Base-by-base conservation (phyloP, 2,329 filamentous ascomycete genomes). In the Hypoxylon sp. region DNA sequence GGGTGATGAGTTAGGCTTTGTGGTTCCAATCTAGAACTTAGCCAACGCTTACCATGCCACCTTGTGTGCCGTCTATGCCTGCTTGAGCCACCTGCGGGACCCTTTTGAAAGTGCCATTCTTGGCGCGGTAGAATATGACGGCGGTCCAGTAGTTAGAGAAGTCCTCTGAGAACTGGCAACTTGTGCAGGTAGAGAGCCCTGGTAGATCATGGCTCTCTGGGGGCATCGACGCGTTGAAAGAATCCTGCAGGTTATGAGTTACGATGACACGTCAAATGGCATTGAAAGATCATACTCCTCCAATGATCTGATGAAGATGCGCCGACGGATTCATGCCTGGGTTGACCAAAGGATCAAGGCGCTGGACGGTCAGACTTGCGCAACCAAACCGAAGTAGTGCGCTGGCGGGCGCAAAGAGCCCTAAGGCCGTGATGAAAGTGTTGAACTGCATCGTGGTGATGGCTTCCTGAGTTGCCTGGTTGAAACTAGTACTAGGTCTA, bases 231-330 rank as follows among this genome's bases (percentile, higher is more conserved):
- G 79, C 76, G 63, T 84, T 83, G 78, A 85, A 85, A 2, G 83
- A 82, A 72, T 84, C 81, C 78, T 80, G 29, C 1, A n/a, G 10
- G 3, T 4, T 5, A 5, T 73, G 33, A 76, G 65, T 6, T 39
- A 48, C 8, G 14, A 56, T 13, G 13, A 17, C 11, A 13, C 35
- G 1, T 8, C n/a, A 37, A 48, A 26, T 9, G 1, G 19, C 0
- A 17, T 39, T n/a, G 13, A 46, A 11, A 19, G 46, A 33, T 59
- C 78, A 50, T 77, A 81, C 80, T 3, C 82, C 83, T 72, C 89
- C 88, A 63, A 87, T 84, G 66, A 90, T 85, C 51, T 86, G 87
- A 74, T 90, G 88, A 10, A 88, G 82, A 80, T 90, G 88, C 22
- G 79, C 78, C 3, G 87, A 84, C 3, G 87, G 85, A 22, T 85